phyloP scores from a whole-genome alignment of 306 rosid genomes.

The Vigna mungo region DNA sequence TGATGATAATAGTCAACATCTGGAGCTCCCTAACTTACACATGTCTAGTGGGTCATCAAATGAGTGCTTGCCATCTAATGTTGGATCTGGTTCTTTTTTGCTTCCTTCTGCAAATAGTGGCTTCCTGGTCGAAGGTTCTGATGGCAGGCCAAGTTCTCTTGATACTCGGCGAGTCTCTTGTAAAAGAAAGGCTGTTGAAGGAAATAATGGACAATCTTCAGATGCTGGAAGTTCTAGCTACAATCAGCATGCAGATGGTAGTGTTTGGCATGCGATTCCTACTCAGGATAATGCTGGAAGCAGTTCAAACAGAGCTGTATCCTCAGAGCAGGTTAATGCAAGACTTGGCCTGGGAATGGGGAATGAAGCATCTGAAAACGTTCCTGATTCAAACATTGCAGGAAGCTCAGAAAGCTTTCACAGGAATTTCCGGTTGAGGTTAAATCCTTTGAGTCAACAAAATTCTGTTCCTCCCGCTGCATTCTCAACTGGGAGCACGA shows the following conservation, averaged over 20 bases:
- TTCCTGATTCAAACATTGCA: conserved; percentile 56
- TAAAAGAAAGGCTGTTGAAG: conserved; percentile 82
- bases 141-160: conserved; percentile 70
- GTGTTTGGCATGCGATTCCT: conserved; percentile 54
- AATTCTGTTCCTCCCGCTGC: conserved; percentile 47
- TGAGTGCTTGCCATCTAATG: conserved; percentile 49
- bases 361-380: conserved; percentile 52
- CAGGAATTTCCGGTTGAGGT: conserved; percentile 75
- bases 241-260: conserved; percentile 58
- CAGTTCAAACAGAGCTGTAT: conserved; percentile 52
- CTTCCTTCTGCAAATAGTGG: conserved; percentile 61
- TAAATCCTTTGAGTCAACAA: conserved; percentile 62
- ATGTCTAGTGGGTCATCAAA: conserved; percentile 64
- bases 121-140: conserved; percentile 56
- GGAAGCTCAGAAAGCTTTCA: conserved; percentile 60
- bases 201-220: conserved; percentile 65
- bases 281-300: conserved; percentile 54
- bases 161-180: conserved; percentile 67
- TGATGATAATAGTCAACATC: conserved; percentile 51
- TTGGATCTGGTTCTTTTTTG: conserved; percentile 58
- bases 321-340: conserved; percentile 61
- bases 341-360: conserved; percentile 60
- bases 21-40: conserved; percentile 53
- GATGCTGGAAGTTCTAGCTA: conserved; percentile 72
- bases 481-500: conserved; percentile 54